Evolutionary conservation across 2,329 filamentous ascomycete species (phyloP), one percentile per base, ranked within the genome.

Genomic region (Scorias spongiosa): DNA sequence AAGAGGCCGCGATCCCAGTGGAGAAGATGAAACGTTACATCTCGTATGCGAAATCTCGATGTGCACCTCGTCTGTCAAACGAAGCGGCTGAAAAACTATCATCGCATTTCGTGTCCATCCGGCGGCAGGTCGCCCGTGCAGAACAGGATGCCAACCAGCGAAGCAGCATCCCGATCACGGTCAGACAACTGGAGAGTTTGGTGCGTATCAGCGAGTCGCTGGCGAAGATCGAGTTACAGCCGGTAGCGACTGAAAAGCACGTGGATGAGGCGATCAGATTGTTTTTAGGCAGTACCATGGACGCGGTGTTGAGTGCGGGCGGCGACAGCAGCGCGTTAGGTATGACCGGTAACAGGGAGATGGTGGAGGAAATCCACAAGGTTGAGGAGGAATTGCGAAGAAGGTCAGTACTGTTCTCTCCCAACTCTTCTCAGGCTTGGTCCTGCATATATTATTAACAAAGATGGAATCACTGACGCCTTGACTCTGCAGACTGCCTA

Each of bases 21-120:
- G 91, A 96, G 42, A 94, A 93, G 67, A 93, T 98, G 85, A 87
- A 87, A 66, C 80, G 88, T 48, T 98, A 96, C 59, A 83, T 98
- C 58, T 93, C 84, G 54, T 98, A 96, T 66, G 96, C 91, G 74
- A 89, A 89, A 66, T 84, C 85, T 78, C 86, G 87, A 49, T 96
- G 89, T 58, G 91, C 91, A 1, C 91, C 91, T 15, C 82, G 88
- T 37, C 79, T 98, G 26, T 93, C 85, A 26, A 74, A 83, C 14
- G 85, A 93, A 65, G 91, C 91, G 0, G 84, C 89, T 1, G 91
- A 96, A 66, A 95, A 95, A 65, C 78, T 98, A 11, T 93, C 86
- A 0, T 94, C 86, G 1, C 89, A 98, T 65, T 98, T 98, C 56
- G 91, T 98, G 48, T 88, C 85, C 49, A 96, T 98, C 62, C 80